Conservation (phyloP, 805 yeast genomes). For the Candida stauntonica region DNA sequence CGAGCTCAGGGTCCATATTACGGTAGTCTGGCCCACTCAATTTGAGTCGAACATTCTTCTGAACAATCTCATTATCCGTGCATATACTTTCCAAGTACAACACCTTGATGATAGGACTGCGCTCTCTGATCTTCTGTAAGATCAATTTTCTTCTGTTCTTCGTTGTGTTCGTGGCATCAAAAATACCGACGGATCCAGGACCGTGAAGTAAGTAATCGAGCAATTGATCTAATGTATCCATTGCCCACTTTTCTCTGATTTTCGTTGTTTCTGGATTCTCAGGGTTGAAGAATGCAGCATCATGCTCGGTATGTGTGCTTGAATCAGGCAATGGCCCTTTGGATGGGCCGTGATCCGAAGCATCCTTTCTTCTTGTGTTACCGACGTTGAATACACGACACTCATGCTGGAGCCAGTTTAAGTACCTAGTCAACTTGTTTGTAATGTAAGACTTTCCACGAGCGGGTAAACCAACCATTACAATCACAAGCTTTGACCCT, state of each 20-base stretch:
- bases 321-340: constrained; percentile 52
- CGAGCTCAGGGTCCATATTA: constrained; percentile 75
- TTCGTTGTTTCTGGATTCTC: constrained; percentile 58
- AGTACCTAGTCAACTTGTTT: constrained; percentile 81
- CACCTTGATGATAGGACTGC: constrained; percentile 66
- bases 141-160: constrained; percentile 58
- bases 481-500: constrained; percentile 81
- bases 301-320: constrained; percentile 40
- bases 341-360: constrained; percentile 61
- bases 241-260: constrained; percentile 91
- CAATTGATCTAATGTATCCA: constrained; percentile 83
- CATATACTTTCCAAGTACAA: constrained; percentile 85
- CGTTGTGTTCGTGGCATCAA: constrained; percentile 81
- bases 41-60: constrained; percentile 78
- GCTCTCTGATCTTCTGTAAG: constrained; percentile 48
- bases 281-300: constrained; percentile 85
- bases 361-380: constrained; percentile 80
- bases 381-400: constrained; percentile 93
- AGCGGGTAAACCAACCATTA: constrained; percentile 96
- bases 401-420: constrained; percentile 92
- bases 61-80: constrained; percentile 72
- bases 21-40: constrained; percentile 90
- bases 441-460: constrained; percentile 93
- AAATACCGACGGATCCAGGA: constrained; percentile 88
- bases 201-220: constrained; percentile 76